Conservation (phyloP, 1,284 basidiomycete genomes). For the Pyrrhoderma lamaoense region DNA sequence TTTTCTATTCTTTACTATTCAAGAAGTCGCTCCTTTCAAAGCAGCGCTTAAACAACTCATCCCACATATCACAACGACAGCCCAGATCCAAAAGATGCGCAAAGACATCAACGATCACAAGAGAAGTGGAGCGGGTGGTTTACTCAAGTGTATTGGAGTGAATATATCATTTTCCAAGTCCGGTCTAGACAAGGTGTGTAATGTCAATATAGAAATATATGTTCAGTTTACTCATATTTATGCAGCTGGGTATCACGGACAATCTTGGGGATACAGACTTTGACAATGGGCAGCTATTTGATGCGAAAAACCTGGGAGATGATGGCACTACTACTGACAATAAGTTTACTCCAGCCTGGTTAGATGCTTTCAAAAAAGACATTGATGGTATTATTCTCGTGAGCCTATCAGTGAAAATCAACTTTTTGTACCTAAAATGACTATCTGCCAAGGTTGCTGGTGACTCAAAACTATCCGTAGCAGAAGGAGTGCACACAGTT, state of each 20-base stretch:
- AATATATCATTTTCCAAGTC: conserved; percentile 21
- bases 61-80: conserved; percentile 29
- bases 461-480: conserved; percentile 23
- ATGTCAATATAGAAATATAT: not conserved
- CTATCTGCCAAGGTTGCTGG: conserved; percentile 23
- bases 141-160: conserved; percentile 21
- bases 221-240: not conserved
- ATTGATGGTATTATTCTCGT: conserved; percentile 33
- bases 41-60: conserved; percentile 26
- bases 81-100: conserved; percentile 23
- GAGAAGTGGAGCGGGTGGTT: conserved; percentile 28
- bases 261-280: conserved; percentile 29
- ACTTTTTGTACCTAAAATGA: not conserved
- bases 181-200: conserved; percentile 18
- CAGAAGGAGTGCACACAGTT: conserved; percentile 22
- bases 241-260: conserved; percentile 29
- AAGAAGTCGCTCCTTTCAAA: conserved; percentile 26
- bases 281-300: conserved; percentile 27
- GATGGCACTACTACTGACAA: conserved; percentile 8
- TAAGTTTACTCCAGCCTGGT: conserved; percentile 27
- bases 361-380: conserved; percentile 28
- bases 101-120: conserved; percentile 29
- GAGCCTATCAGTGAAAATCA: not conserved
- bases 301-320: conserved; percentile 26
- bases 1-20: conserved; percentile 31